A percentile compares a stretch with the other conserved stretches of the same genome.
phyloP scores from a whole-genome alignment of 495 filamentous ascomycete genomes.

The Talaromyces stipitatus region DNA sequence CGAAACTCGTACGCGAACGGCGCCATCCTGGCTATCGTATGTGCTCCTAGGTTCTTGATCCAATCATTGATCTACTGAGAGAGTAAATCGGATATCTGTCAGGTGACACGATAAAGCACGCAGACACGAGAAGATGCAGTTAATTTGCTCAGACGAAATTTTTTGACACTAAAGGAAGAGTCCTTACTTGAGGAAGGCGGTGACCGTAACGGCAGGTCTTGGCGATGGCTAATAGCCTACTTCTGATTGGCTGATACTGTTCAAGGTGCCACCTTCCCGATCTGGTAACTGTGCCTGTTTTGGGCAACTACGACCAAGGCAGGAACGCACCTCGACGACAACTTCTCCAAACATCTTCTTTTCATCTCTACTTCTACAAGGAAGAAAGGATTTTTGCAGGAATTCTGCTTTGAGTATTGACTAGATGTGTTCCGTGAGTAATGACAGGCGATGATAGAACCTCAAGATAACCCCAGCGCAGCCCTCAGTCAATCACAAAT shows the following conservation, averaged over 20 bases:
- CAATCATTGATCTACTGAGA: not conserved
- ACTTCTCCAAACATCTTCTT: not conserved
- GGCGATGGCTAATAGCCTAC: not conserved
- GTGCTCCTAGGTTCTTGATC: not conserved
- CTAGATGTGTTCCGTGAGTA: not conserved
- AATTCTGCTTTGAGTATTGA: not conserved
- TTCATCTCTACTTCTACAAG: not conserved
- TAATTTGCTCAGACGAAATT: not conserved
- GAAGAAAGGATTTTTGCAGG: not conserved
- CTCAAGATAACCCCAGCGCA: not conserved
- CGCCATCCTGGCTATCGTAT: slow-evolving; percentile 12
- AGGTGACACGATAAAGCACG: not conserved
- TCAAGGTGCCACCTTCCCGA: not conserved
- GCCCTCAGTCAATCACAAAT: not conserved
- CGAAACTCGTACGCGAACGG: slow-evolving; percentile 31
- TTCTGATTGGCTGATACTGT: not conserved
- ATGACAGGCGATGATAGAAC: not conserved
- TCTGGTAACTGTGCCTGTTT: not conserved
- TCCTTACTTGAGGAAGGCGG: not conserved
- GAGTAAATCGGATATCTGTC: not conserved
- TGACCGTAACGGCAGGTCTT: not conserved
- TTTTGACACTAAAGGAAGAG: not conserved
- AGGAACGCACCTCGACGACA: not conserved
- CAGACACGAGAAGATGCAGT: not conserved
- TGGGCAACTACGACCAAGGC: not conserved